Base-by-base conservation (phyloP, 345 rosid genomes). In the Pelargonium nanum region DNA sequence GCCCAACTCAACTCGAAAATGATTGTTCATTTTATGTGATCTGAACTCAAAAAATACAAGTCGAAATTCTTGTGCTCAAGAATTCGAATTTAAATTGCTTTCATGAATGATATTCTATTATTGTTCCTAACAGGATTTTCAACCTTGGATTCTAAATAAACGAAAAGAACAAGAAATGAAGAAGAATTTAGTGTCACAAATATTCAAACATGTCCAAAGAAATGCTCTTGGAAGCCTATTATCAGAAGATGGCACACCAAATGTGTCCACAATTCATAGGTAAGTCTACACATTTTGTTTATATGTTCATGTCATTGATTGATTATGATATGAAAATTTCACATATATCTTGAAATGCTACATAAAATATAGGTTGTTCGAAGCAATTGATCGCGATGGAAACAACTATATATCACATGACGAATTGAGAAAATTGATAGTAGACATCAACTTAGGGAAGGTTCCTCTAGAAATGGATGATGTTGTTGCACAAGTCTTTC, bases 81-180 rank as follows among this genome's bases (percentile, higher is more conserved):
- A n/a, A n/a, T n/a, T n/a, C n/a, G n/a, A n/a, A n/a, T n/a, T 40
- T 9, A 4, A 13, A 5, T 19, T 52, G 22, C 21, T 52, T 52
- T 51, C 2, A 10, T 26, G 13, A 12, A 55, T 24, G 22, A 40
- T n/a, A n/a, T 6, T 40, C 48, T 40, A 9, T 3, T 7, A 17
- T 9, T 24, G 51, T 22, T 4, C 5, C 24, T 32, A 48, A 24
- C 60, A 66, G 69, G 61, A 62, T 61, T 72, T 72, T 48, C 65
- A 68, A 34, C 76, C 76, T 3, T 58, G 74, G 58, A 62, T 76
- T 54, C 76, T 68, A 61, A 72, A 60, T n/a, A 76, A 66, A 51
- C 65, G 58, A 52, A 65, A 72, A 54, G 74, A 70, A 24, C 73
- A 55, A 24, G 54, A 64, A 53, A 56, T 72, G 63, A 67, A 63